These are phyloP conservation scores for Fomes fomentarius DNA, from an alignment of 1,284 basidiomycete genomes.

Conservation along the genomic window DNA sequence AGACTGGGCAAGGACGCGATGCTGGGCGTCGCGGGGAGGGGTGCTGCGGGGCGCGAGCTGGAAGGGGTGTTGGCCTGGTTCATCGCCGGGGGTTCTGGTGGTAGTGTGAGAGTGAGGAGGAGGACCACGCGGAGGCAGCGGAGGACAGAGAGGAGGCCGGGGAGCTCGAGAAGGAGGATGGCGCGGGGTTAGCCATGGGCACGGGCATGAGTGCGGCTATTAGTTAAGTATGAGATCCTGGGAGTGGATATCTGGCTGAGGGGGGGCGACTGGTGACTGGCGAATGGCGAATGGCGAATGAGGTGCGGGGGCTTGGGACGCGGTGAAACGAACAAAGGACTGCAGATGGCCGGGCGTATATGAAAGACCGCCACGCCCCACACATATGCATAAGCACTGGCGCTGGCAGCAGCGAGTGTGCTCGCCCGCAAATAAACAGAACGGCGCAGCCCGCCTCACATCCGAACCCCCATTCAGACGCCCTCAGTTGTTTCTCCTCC, in stretches of 20 bases:
- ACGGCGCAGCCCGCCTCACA: conserved; percentile 24
- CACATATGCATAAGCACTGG: conserved; percentile 17
- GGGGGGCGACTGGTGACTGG: too few species aligned
- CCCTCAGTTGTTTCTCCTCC: conserved; percentile 9
- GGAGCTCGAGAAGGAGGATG: conserved; percentile 19
- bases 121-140: conserved; percentile 16
- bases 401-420: conserved; percentile 9
- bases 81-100: background rate
- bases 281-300: background rate
- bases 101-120: conserved; percentile 16
- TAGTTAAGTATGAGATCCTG: background rate
- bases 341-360: conserved; percentile 24
- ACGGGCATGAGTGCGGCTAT: conserved; percentile 1
- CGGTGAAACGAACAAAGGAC: conserved; percentile 24
- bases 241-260: too few species aligned
- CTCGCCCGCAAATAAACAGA: conserved; percentile 17
- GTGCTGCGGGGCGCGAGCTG: conserved; percentile 2
- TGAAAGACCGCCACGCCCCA: conserved; percentile 27
- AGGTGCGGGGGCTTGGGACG: conserved; percentile 1
- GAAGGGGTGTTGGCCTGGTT: background rate
- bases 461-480: conserved; percentile 23
- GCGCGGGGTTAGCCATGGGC: conserved; percentile 16
- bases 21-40: conserved; percentile 8
- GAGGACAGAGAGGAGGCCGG: conserved; percentile 21
- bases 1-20: conserved; percentile 37